Evolutionary conservation across 345 rosid species (phyloP), one percentile per base, ranked within the genome.

Genomic region (Bruguiera parviflora): DNA sequence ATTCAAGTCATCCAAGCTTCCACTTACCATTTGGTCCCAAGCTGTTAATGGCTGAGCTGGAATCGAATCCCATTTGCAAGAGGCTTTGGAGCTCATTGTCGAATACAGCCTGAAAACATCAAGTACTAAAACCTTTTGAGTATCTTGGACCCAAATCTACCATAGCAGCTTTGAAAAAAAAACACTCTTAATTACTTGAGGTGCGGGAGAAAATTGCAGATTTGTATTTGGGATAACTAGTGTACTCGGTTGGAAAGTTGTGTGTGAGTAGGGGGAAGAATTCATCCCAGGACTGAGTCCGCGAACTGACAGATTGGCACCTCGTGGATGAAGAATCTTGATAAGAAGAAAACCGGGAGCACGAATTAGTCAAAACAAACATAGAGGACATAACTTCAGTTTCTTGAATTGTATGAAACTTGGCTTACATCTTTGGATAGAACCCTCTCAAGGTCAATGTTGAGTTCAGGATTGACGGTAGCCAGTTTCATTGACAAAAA

Each of bases 401-500:
- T 25, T 53, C 21, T 16, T 59, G 31, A 61, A 75, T n/a, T 8
- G 24, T 53, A 3, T 28, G 21, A 61, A 73, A 15, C 66, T 43
- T 20, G 27, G 67, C 91, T 88, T 84, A 94, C 98, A 77, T 94
- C 97, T 86, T 86, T 88, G 7, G 96, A 83, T 1, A 89, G 85
- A 73, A 88, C 65, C 81, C 89, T 87, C 81, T 91, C 96, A 55
- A 87, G 67, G 68, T 88, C 95, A 51, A 83, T 63, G 79, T 83
- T 82, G 71, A 88, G 49, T 69, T 88, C 98, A 19, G 98, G 97
- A 74, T 88, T 88, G 65, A 91, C 96, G 25, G 98, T 87, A 22
- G 98, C 87, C n/a, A 94, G 98, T 83, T 91, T 94, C 98, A 94
- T 94, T 3, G 97, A 91, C 75, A 94, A 76, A 75, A 94, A 94